Evolutionary conservation across 2,329 filamentous ascomycete species (phyloP).

Genomic region (Huntiella moniliformis): DNA sequence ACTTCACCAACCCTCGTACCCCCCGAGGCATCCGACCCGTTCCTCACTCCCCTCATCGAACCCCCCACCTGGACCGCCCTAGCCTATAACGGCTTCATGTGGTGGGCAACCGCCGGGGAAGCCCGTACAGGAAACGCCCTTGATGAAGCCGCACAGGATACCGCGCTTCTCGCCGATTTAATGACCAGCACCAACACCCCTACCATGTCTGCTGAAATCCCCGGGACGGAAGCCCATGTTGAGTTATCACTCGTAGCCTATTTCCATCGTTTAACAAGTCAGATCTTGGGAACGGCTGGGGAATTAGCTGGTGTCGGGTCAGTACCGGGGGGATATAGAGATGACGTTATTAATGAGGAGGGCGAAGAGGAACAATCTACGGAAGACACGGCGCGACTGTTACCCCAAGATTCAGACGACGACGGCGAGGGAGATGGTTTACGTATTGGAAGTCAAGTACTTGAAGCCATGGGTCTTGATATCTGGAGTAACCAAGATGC

Average conservation of each 20-base stretch:
- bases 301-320: constrained; percentile 23
- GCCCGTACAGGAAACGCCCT: constrained; percentile 41
- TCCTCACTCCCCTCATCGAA: constrained; percentile 38
- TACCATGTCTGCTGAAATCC: background rate
- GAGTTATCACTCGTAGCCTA: constrained; percentile 63
- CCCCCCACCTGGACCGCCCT: constrained; percentile 52
- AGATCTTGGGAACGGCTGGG: constrained; percentile 44
- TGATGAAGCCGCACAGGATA: constrained; percentile 37
- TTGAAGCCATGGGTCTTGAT: constrained; percentile 58
- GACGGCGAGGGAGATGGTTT: constrained; percentile 19
- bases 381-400: constrained; percentile 15
- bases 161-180: constrained; percentile 33
- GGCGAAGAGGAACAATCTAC: constrained; percentile 17
- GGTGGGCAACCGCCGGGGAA: constrained; percentile 76
- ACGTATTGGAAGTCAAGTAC: constrained; percentile 41
- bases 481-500: constrained; percentile 55
- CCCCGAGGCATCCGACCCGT: constrained; percentile 22
- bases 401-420: constrained; percentile 12
- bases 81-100: constrained; percentile 70
- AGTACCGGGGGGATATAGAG: constrained; percentile 18
- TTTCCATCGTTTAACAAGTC: constrained; percentile 57
- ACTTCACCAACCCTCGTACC: constrained; percentile 1
- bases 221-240: constrained; percentile 24
- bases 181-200: constrained; percentile 18
- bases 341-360: constrained; percentile 19